Conservation (phyloP, 1,139 yeast species). For the Geotrichum histeridarum region DNA sequence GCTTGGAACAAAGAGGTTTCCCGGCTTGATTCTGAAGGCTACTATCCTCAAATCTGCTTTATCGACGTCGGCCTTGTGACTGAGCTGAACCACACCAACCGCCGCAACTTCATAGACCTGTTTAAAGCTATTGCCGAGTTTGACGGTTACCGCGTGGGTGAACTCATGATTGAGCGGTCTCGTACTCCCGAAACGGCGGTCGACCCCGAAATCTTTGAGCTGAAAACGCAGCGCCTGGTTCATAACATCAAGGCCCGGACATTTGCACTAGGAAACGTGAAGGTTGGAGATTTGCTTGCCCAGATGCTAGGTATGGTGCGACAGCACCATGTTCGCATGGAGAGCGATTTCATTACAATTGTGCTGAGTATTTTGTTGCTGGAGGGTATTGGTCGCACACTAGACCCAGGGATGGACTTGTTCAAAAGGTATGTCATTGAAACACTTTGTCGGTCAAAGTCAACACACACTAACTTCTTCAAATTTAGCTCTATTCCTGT, state of each 20-base stretch:
- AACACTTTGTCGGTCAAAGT: constrained; percentile 33
- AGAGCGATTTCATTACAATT: constrained; percentile 91
- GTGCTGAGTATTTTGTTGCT: constrained; percentile 81
- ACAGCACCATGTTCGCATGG: constrained; percentile 93
- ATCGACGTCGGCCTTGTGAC: constrained; percentile 93
- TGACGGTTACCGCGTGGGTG: constrained; percentile 93
- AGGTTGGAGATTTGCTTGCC: constrained; percentile 85
- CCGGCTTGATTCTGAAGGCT: constrained; percentile 54
- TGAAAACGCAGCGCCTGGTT: constrained; percentile 80
- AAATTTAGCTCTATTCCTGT: constrained; percentile 73
- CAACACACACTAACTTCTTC: constrained; percentile 21
- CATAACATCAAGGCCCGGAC: constrained; percentile 78
- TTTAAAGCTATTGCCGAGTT: constrained; percentile 85
- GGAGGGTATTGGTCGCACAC: constrained; percentile 92
- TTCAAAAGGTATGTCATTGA: constrained; percentile 73
- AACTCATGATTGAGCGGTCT: constrained; percentile 88
- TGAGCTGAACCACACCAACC: constrained; percentile 68
- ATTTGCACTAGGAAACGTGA: constrained; percentile 85
- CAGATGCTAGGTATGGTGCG: constrained; percentile 88
- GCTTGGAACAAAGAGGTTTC: constrained; percentile 51
- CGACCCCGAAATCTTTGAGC: constrained; percentile 76
- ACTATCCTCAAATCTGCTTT: constrained; percentile 81
- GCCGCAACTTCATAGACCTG: constrained; percentile 81
- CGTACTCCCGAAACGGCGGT: constrained; percentile 90
- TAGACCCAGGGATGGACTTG: constrained; percentile 86